Base-by-base conservation (phyloP, 2,329 filamentous ascomycete species). In the Boeremia lycopersici region DNA sequence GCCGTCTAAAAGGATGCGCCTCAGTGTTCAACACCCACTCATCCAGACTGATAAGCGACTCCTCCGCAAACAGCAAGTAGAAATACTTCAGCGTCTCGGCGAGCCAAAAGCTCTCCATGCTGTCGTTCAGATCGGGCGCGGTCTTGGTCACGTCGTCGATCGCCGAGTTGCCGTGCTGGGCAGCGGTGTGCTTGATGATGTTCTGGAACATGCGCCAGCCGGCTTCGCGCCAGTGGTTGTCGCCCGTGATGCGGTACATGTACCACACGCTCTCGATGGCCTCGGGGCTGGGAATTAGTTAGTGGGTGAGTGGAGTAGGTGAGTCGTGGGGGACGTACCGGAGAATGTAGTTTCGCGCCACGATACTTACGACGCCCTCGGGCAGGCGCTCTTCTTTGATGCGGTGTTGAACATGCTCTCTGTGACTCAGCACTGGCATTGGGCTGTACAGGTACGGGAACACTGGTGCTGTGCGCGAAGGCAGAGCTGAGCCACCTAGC, bases 181-280 rank as follows among this genome's bases (percentile, higher is more conserved):
- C 86, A 25, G 80, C 79, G 11, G 88, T 89, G 63, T 84, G 77
- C 63, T 79, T 79, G 53, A 85, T 78, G 30, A 92, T 80, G 8
- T 84, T 81, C 49, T 82, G 70, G 69, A 91, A 91, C 89, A 92
- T 91, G 50, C 79, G 78, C 89, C 89, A 91, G 1, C 88, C 89
- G 68, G 86, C 86, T 53, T 88, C 82, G 67, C 84, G 84, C 81
- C 86, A 89, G 43, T 79, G 76, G 1, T 79, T 62, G 59, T 90
- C 84, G 25, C 88, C 89, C 0, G 89, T 91, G 54, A 90, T 79
- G 53, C 89, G 84, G 71, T 88, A 91, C 79, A 93, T 84, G 68
- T 91, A 84, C 73, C 91, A 93, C 4, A 95, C 84, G 12, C 86
- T 89, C 77, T 93, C 90, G 48, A 93, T 91, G 2, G 89, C 89